Evolutionary conservation across 1,284 basidiomycete genomes (phyloP), one percentile per base, ranked within the genome.

Genomic region (Athelia sp.): DNA sequence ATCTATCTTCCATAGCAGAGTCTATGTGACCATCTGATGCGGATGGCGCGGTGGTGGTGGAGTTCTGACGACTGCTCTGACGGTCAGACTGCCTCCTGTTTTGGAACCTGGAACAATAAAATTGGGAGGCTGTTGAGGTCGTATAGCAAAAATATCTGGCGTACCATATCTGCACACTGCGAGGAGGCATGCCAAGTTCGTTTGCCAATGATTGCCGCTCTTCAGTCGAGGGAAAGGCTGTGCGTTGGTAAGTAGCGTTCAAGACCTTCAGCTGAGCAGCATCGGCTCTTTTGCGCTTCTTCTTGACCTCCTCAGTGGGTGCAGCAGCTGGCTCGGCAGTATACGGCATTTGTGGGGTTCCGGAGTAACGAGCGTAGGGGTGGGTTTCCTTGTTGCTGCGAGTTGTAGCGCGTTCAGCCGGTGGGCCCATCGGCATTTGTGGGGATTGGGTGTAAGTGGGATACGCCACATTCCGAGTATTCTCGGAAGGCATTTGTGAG

Each of bases 91-190:
- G 88, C 49, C 87, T 74, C 69, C 89, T 89, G 61, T 90, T 90
- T 70, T 90, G 88, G 70, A 90, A 90, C 87, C 87, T 90, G 55
- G 50, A 52, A 53, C 53, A 52, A 49, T 47, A 58, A 54, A 57
- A 54, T 31, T 21, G 42, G 47, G 52, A 45, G 50, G 49, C 58
- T 49, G 50, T 46, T 54, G 50, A 49, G 51, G 46, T 52, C 23
- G 19, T 43, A 43, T 40, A 40, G 48, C 47, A 52, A 47, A 48
- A 55, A 52, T 52, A 51, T 31, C 50, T 40, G 48, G 58, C 76
- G 57, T 64, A 89, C 88, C 88, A 91, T 54, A 91, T 91, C 64
- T 91, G 88, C 54, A 91, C 89, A 56, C 87, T 90, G 56, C 88
- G 72, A 31, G 88, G 79, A 38, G 86, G 83, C 88, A 91, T 91